Evolutionary conservation across 2,329 filamentous ascomycete genomes (phyloP).

Genomic region (Colletotrichum nymphaeae): DNA sequence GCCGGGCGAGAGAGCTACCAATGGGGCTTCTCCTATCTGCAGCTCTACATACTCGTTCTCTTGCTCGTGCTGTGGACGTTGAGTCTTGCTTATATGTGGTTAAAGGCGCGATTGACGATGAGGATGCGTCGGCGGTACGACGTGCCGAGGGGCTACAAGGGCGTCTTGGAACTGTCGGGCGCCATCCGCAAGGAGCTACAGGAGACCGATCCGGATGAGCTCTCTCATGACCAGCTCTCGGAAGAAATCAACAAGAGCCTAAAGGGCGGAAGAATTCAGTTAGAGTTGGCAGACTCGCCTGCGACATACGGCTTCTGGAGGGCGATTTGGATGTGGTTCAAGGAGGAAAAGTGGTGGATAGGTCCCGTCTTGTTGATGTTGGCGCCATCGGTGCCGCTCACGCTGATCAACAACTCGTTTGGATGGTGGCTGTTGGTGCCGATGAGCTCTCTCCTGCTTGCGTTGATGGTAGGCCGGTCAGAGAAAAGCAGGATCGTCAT

Average conservation of each 20-base stretch:
- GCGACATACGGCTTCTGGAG: neutral
- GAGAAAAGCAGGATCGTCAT: conserved; percentile 4
- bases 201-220: conserved; percentile 23
- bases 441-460: neutral
- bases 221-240: conserved; percentile 37
- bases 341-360: conserved; percentile 25
- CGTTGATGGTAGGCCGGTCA: conserved; percentile 11
- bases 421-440: conserved; percentile 6
- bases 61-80: conserved; percentile 37
- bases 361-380: conserved; percentile 1
- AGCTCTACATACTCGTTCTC: conserved; percentile 35
- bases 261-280: conserved; percentile 37
- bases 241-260: conserved; percentile 35
- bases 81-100: conserved; percentile 38
- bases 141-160: conserved; percentile 23
- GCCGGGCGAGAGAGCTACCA: conserved; percentile 35
- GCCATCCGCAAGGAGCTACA: conserved; percentile 32
- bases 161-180: conserved; percentile 25
- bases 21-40: conserved; percentile 44
- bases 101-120: conserved; percentile 33
- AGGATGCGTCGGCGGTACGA: conserved; percentile 1
- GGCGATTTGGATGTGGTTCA: conserved; percentile 13
- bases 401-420: neutral
- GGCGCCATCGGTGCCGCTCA: neutral
- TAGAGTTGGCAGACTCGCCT: conserved; percentile 11